These are phyloP conservation scores for Dunaliella sp. DNA, from an alignment of 139 green algal genomes.

Conservation along the genomic window DNA sequence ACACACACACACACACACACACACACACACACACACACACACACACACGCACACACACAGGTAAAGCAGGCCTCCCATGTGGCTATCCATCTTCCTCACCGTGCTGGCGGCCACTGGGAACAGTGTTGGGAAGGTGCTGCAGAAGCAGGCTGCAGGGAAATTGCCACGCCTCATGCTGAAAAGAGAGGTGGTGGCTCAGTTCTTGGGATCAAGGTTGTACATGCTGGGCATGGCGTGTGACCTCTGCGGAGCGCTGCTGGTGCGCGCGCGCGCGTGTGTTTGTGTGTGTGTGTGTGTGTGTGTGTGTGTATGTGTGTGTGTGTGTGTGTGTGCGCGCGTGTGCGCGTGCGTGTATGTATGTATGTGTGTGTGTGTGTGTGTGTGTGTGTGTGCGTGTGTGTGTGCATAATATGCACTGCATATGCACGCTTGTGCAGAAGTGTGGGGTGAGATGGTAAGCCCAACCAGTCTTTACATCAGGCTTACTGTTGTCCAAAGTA, in stretches of 20 bases:
- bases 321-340: too few relatives aligned
- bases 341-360: too few relatives aligned
- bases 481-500: too few relatives aligned
- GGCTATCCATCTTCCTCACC: constrained; percentile 70
- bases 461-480: too few relatives aligned
- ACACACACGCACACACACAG: background rate
- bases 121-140: constrained; percentile 84
- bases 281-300: too few relatives aligned
- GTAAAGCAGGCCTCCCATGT: constrained; percentile 27
- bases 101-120: constrained; percentile 75
- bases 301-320: too few relatives aligned
- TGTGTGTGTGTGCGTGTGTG: too few relatives aligned
- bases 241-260: constrained; percentile 70
- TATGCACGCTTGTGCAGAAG: too few relatives aligned
- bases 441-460: too few relatives aligned
- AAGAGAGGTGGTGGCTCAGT: constrained; percentile 59
- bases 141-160: constrained; percentile 77
- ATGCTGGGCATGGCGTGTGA: constrained; percentile 69
- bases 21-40: background rate
- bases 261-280: too few relatives aligned
- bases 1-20: background rate
- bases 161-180: constrained; percentile 57
- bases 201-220: constrained; percentile 61
- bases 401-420: too few relatives aligned
- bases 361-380: too few relatives aligned